Evolutionary conservation across 106 monocot genomes (phyloP).

Genomic region (Narthecium ossifragum): DNA sequence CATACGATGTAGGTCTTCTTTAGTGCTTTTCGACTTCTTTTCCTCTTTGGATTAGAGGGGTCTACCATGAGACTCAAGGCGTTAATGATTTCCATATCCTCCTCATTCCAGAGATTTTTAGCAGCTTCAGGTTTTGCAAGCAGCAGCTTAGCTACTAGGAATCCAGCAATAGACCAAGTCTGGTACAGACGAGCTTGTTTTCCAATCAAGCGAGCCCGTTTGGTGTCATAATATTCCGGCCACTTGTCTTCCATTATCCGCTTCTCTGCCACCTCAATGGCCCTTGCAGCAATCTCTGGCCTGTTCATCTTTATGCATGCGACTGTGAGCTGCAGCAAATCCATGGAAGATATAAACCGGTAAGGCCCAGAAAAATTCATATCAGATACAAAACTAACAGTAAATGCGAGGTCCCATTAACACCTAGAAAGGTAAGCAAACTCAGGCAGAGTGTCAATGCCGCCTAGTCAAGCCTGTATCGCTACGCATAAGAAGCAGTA

Average conservation of each 20-base stretch:
- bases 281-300: conserved; percentile 78
- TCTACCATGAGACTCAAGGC: conserved; percentile 64
- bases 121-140: conserved; percentile 77
- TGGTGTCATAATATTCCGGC: conserved; percentile 93
- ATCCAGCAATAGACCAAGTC: conserved; percentile 97
- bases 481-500: too few species aligned
- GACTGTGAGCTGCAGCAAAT: conserved; percentile 60
- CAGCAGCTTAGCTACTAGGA: conserved; percentile 81
- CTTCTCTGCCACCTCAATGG: conserved; percentile 72
- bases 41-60: conserved; percentile 39
- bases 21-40: conserved; percentile 53
- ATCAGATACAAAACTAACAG: too few species aligned
- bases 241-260: conserved; percentile 60
- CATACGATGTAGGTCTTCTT: conserved; percentile 71
- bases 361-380: too few species aligned
- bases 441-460: too few species aligned
- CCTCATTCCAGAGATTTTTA: conserved; percentile 67
- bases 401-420: too few species aligned
- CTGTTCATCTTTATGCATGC: conserved; percentile 97
- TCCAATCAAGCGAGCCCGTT: conserved; percentile 81
- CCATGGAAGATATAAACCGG: too few species aligned
- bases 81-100: conserved; percentile 73
- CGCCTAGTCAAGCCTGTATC: too few species aligned
- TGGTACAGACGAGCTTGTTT: conserved; percentile 86
- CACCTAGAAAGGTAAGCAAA: too few species aligned